Conservation (phyloP, 139 green algal species). For the Spirogloea muscicola region DNA sequence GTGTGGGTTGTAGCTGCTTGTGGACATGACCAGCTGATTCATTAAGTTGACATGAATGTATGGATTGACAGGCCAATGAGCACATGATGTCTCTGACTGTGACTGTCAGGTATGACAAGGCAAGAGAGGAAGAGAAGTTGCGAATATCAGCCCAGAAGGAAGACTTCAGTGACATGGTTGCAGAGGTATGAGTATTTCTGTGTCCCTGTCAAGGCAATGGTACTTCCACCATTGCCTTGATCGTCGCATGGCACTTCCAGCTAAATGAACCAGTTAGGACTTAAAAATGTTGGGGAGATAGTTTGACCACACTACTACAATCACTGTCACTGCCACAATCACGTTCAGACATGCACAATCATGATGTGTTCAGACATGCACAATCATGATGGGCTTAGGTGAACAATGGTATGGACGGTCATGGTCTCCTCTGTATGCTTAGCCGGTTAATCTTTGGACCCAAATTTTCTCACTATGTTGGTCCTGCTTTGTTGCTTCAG, state of each 20-base stretch:
- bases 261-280: background rate
- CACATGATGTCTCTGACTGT: constrained; percentile 14
- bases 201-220: background rate
- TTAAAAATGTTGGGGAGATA: background rate
- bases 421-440: constrained; percentile 16
- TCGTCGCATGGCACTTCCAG: background rate
- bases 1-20: background rate
- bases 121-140: too few relatives aligned
- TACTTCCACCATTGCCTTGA: constrained; percentile 18
- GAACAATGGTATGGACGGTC: background rate
- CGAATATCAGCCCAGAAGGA: constrained; percentile 58
- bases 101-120: constrained; percentile 34
- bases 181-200: constrained; percentile 49
- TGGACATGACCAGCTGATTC: background rate
- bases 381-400: constrained; percentile 23
- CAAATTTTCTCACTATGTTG: background rate
- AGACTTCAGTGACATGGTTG: constrained; percentile 93
- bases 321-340: too few relatives aligned
- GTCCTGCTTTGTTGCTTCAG: constrained; percentile 22
- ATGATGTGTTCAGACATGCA: background rate
- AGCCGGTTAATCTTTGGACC: too few relatives aligned
- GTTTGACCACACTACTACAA: too few relatives aligned
- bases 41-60: background rate
- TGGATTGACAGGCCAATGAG: background rate
- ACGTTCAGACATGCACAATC: background rate